These are phyloP conservation scores for Stagonosporopsis chrysanthemi DNA, from an alignment of 2,329 filamentous ascomycete genomes.

Conservation along the genomic window DNA sequence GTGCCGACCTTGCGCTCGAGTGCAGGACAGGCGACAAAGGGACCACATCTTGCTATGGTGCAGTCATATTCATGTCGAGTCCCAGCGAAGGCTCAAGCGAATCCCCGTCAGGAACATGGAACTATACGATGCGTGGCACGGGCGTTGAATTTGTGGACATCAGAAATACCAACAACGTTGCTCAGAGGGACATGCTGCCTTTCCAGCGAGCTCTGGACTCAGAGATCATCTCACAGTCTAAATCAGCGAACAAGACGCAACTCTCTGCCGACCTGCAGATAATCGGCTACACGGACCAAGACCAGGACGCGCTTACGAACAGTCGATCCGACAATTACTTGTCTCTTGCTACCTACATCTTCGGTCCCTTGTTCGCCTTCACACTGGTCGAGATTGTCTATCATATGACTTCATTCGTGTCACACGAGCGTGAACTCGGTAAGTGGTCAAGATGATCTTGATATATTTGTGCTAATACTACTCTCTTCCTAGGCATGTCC, in stretches of 20 bases:
- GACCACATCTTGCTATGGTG: conserved; percentile 28
- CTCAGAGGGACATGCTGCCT: conserved; percentile 29
- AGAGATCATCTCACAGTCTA: conserved; percentile 54
- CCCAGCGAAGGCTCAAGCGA: conserved; percentile 41
- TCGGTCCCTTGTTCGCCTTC: conserved; percentile 35
- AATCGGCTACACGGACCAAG: conserved; percentile 26
- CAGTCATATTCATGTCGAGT: conserved; percentile 30
- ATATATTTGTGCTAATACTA: not conserved
- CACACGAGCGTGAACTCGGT: conserved; percentile 36
- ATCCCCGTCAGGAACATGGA: conserved; percentile 30
- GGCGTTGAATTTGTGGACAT: conserved; percentile 21
- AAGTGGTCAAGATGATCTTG: not conserved
- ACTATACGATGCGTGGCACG: conserved; percentile 35
- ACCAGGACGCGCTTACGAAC: conserved; percentile 22
- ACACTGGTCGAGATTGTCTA: conserved; percentile 33
- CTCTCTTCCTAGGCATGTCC: conserved; percentile 22
- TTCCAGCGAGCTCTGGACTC: conserved; percentile 34
- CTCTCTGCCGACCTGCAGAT: conserved; percentile 19
- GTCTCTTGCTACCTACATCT: conserved; percentile 24
- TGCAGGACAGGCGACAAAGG: conserved; percentile 24
- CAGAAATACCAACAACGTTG: conserved; percentile 21
- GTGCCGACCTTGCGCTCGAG: conserved; percentile 20
- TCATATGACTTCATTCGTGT: conserved; percentile 36
- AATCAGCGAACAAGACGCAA: conserved; percentile 6
- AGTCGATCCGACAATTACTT: conserved; percentile 23